Base-by-base conservation (phyloP, 345 rosid species). In the thale cress (Arabidopsis thaliana) region DNA sequence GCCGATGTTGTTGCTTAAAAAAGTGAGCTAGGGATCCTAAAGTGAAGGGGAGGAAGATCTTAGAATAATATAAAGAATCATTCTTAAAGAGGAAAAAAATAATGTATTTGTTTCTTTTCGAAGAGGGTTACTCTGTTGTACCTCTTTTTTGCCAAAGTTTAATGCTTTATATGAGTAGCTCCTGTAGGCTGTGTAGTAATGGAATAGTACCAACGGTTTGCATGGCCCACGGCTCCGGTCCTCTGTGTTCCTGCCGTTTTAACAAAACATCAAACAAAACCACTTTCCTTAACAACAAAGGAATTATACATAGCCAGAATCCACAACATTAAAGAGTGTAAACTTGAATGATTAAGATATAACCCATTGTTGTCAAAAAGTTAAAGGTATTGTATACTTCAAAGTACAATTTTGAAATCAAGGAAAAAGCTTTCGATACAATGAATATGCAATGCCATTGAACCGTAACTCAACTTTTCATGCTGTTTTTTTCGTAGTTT, bases 201-300 rank as follows among this genome's bases (percentile, higher is more conserved):
- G 46, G 63, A 69, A 68, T 73, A 60, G 78, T 67, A 66, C 23
- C 63, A 67, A 68, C 74, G 78, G 68, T 78, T 13, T 67, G 66
- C 34, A 8, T 71, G 80, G 72, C 80, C 80, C 80, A 77, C 60
- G 62, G 36, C 63, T 72, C 65, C 25, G 65, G 78, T 72, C 73
- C 70, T 14, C 34, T 58, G 9, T 65, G 73, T 67, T 59, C 69
- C 63, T 72, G 69, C 68, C 50, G 45, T 65, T 65, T 63, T 45
- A 74, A 83, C 70, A 38, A 73, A 44, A 64, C 33, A 72, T 28
- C 77, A 72, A 6, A 69, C 65, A 70, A 65, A 71, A 77, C 41
- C 77, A 78, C 81, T 78, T 78, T 78, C 78, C 81, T 78, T 78
- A 78, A 72, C 73, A 78, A 66, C 81, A 78, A 78, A 78, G 81